A percentile compares a stretch with the other conserved stretches of the same genome.
Evolutionary conservation across 345 rosid species (phyloP).

Genomic region (Kandelia obovata): DNA sequence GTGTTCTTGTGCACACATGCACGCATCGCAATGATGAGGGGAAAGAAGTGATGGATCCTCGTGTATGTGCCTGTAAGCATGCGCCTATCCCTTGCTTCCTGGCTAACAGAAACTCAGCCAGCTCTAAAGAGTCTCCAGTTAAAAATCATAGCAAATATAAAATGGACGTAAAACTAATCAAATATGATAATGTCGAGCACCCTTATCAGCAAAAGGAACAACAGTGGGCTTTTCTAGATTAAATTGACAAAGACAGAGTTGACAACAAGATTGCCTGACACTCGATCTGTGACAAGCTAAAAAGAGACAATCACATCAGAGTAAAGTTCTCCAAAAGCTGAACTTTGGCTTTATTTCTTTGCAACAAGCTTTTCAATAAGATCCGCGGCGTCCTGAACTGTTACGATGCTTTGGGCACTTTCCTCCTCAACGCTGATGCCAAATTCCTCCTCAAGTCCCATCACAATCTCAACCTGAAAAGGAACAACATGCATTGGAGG

Average conservation of each 20-base stretch:
- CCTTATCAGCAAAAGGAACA: neutral
- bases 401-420: slow-evolving; percentile 65
- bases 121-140: too few species aligned
- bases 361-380: slow-evolving; percentile 64
- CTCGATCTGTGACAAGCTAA: slow-evolving; percentile 13
- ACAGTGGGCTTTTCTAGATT: neutral
- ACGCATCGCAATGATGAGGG: too few species aligned
- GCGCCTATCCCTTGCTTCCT: too few species aligned
- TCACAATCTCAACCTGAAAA: slow-evolving; percentile 80
- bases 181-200: neutral
- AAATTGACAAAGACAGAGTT: slow-evolving; percentile 14
- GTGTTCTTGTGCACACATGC: too few species aligned
- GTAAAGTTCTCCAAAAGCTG: neutral
- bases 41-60: too few species aligned
- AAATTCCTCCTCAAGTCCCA: slow-evolving; percentile 84
- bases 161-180: neutral
- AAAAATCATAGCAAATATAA: too few species aligned
- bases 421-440: slow-evolving; percentile 66
- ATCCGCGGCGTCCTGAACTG: slow-evolving; percentile 83
- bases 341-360: slow-evolving; percentile 31
- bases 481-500: neutral
- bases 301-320: neutral
- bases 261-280: slow-evolving; percentile 4
- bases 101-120: too few species aligned
- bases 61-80: too few species aligned